Evolutionary conservation across 805 yeast species (phyloP), one percentile per base, ranked within the genome.

Genomic region (Zygoascus ofunaensis): DNA sequence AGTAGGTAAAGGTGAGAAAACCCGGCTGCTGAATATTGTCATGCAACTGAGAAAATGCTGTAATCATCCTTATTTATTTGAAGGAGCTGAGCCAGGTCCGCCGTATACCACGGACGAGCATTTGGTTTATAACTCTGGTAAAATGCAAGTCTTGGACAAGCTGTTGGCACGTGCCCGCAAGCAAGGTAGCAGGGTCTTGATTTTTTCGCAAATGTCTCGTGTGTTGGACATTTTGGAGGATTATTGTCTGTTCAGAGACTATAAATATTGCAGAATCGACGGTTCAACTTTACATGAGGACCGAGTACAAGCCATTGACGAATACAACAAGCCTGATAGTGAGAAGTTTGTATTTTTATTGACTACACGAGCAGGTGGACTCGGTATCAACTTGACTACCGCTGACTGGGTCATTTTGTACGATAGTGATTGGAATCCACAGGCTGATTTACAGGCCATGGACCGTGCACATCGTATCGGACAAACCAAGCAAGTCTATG

Each of bases 1-100:
- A 2, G 82, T 83, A n/a, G 95, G 95, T 1, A 87, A 87, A 62
- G 73, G 94, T 46, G 97, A 90, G 61, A 90, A 90, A 58, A 87
- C 97, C 0, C 72, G 97, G 45, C 68, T 92, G 49, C 71, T 90
- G 46, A 90, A 90, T 59, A 90, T 90, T 55, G 97, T 90, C 12
- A 90, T 90, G 97, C 97, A 90, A 64, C 70, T 90, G 51, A 74
- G 97, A 57, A 90, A 90, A 62, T 90, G 97, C 62, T 90, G 97
- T 62, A 90, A 92, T 60, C 98, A 92, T 64, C 97, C 97, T 0
- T 90, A 92, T 62, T 67, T 90, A 44, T 92, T 92, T 58, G 97
- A 90, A 61, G 97, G 98, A n/a, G 98, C 97, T 1, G 97, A 89
- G 63, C 97, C 97, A 0, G 97, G 97, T 7, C 97, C 97, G 1